phyloP scores from a whole-genome alignment of 768 basidiomycete species.

The Termitomyces sp. region DNA sequence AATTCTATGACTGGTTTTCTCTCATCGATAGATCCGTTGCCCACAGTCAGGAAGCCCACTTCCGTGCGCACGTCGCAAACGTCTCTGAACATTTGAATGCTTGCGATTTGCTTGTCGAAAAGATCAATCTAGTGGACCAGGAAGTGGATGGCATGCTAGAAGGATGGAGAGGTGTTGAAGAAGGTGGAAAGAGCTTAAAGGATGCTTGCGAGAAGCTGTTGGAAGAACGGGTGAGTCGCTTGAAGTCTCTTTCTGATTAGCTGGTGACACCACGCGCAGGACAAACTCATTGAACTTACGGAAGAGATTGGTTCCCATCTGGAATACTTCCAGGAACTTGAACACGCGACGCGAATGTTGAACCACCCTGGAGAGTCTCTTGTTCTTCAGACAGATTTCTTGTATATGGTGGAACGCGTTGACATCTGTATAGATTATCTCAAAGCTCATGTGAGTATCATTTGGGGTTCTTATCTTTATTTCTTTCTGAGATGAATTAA shows the following conservation, averaged over 20 bases:
- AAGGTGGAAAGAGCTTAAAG: slow-evolving; percentile 87
- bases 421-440: slow-evolving; percentile 94
- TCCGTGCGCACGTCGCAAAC: slow-evolving; percentile 77
- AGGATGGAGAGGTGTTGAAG: slow-evolving; percentile 85
- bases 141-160: slow-evolving; percentile 82
- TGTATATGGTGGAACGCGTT: slow-evolving; percentile 94
- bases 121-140: slow-evolving; percentile 68
- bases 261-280: slow-evolving; percentile 38
- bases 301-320: slow-evolving; percentile 80
- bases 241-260: not conserved
- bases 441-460: slow-evolving; percentile 68
- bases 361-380: slow-evolving; percentile 92
- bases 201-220: slow-evolving; percentile 87
- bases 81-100: slow-evolving; percentile 74
- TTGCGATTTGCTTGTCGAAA: slow-evolving; percentile 71
- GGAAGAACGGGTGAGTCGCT: slow-evolving; percentile 74
- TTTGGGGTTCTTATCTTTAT: too few relatives aligned
- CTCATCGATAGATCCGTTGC: slow-evolving; percentile 87
- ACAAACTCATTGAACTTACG: slow-evolving; percentile 70
- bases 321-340: slow-evolving; percentile 94
- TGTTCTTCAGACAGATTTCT: slow-evolving; percentile 86
- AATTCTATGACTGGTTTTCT: slow-evolving; percentile 97
- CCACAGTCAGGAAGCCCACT: slow-evolving; percentile 91
- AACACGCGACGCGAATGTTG: slow-evolving; percentile 88
- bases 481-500: not conserved